Percentiles rank a stretch among this genome's conserved stretches.
Conservation (phyloP, 371 early-diverging fungal genomes). For the Globomyces sp. region DNA sequence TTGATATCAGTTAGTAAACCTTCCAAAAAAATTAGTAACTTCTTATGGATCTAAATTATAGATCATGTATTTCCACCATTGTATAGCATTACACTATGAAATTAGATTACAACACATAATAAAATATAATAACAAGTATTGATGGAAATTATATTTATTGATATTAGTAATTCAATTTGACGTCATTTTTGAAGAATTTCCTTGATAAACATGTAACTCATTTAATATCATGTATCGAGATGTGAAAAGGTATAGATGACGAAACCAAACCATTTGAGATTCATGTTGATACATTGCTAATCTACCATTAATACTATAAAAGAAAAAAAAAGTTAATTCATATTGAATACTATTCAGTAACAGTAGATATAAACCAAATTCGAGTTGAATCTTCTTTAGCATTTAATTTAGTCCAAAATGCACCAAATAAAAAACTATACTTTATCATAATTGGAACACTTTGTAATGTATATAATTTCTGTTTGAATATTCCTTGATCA, state of each 20-base stretch:
- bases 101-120: too few relatives aligned
- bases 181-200: too few relatives aligned
- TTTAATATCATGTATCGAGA: slow-evolving; percentile 96
- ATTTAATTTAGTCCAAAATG: neutral
- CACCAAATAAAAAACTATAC: slow-evolving; percentile 69
- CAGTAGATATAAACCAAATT: neutral
- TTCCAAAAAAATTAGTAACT: too few relatives aligned
- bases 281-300: slow-evolving; percentile 85
- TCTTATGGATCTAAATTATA: too few relatives aligned
- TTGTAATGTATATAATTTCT: slow-evolving; percentile 56
- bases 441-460: slow-evolving; percentile 71
- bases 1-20: too few relatives aligned
- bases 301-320: slow-evolving; percentile 47
- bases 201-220: slow-evolving; percentile 21
- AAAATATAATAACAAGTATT: too few relatives aligned
- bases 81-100: too few relatives aligned
- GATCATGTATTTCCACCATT: too few relatives aligned
- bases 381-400: too few relatives aligned
- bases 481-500: slow-evolving; percentile 50
- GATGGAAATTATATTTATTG: too few relatives aligned
- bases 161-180: too few relatives aligned
- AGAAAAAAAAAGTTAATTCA: slow-evolving; percentile 20
- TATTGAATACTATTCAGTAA: too few relatives aligned
- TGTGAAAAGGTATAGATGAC: slow-evolving; percentile 87
- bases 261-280: slow-evolving; percentile 94